A percentile compares a stretch with the other conserved stretches of the same genome.
Conservation (phyloP, 2,329 filamentous ascomycete species). For the Venturiaceae sp. region DNA sequence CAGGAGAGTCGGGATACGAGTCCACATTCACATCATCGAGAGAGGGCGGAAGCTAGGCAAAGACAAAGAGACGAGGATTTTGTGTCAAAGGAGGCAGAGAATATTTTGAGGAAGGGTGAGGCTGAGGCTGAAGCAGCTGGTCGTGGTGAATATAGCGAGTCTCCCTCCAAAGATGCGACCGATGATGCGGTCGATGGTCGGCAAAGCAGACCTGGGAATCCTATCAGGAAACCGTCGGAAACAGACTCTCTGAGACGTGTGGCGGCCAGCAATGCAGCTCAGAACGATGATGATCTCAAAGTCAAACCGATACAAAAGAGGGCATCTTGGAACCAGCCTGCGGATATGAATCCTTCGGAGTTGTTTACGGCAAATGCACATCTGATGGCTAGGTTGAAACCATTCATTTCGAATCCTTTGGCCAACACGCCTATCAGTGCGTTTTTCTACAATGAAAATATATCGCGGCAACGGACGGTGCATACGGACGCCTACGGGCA, state of each 20-base stretch:
- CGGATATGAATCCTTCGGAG: constrained; percentile 66
- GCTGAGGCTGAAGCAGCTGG: constrained; percentile 61
- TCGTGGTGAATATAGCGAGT: constrained; percentile 65
- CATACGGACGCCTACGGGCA: constrained; percentile 83
- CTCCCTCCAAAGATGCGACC: constrained; percentile 23
- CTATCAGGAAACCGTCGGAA: background rate
- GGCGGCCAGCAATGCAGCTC: constrained; percentile 4
- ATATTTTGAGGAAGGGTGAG: constrained; percentile 64
- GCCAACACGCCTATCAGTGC: constrained; percentile 72
- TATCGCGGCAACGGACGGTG: constrained; percentile 76
- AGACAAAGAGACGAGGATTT: constrained; percentile 49
- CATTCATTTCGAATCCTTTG: constrained; percentile 80
- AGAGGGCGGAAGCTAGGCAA: constrained; percentile 38
- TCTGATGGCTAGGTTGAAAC: constrained; percentile 76
- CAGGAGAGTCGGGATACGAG: constrained; percentile 36
- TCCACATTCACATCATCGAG: constrained; percentile 25
- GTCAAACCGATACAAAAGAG: constrained; percentile 32
- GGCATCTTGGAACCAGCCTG: constrained; percentile 38
- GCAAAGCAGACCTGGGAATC: constrained; percentile 26
- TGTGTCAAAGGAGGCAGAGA: constrained; percentile 64
- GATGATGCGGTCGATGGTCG: constrained; percentile 18
- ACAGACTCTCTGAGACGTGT: background rate
- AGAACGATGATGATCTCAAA: background rate
- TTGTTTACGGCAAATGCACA: constrained; percentile 72
- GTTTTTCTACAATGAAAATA: constrained; percentile 85